Percentiles rank a stretch among this genome's conserved stretches.
phyloP scores from a whole-genome alignment of 2,329 filamentous ascomycete genomes.

The Chaetomium strumarium region DNA sequence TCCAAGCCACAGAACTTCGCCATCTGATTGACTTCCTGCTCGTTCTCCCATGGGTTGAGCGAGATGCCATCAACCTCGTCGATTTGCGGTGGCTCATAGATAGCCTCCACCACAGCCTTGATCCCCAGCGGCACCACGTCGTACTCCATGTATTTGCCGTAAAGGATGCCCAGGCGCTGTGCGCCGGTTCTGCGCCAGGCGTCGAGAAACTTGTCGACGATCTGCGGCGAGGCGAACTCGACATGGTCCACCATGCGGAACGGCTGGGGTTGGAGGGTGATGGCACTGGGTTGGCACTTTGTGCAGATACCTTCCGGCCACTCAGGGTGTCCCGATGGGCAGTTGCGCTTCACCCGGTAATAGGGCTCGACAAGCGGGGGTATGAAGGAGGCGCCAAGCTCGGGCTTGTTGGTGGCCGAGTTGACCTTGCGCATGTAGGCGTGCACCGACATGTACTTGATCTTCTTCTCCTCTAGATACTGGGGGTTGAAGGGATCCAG shows the following conservation, averaged over 20 bases:
- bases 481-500: constrained; percentile 87
- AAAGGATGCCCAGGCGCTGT: constrained; percentile 84
- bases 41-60: constrained; percentile 76
- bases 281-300: constrained; percentile 96
- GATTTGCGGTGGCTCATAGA: constrained; percentile 91
- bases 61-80: constrained; percentile 86
- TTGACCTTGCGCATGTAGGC: constrained; percentile 93
- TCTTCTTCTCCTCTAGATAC: constrained; percentile 91
- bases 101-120: constrained; percentile 93
- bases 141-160: constrained; percentile 87
- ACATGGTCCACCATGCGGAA: constrained; percentile 99
- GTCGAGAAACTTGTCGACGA: constrained; percentile 86
- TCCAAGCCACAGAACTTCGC: constrained; percentile 80
- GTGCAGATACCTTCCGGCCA: constrained; percentile 98
- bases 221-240: constrained; percentile 78
- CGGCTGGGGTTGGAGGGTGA: constrained; percentile 85
- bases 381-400: constrained; percentile 90
- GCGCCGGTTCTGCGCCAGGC: constrained; percentile 82
- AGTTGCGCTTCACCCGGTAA: constrained; percentile 81
- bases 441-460: constrained; percentile 97
- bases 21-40: constrained; percentile 72
- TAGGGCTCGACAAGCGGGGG: constrained; percentile 90
- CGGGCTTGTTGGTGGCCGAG: constrained; percentile 90
- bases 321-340: constrained; percentile 83
- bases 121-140: constrained; percentile 86